These are phyloP conservation scores for Stenogyne calaminthoides DNA, from an alignment of 305 asterid genomes.

Conservation along the genomic window DNA sequence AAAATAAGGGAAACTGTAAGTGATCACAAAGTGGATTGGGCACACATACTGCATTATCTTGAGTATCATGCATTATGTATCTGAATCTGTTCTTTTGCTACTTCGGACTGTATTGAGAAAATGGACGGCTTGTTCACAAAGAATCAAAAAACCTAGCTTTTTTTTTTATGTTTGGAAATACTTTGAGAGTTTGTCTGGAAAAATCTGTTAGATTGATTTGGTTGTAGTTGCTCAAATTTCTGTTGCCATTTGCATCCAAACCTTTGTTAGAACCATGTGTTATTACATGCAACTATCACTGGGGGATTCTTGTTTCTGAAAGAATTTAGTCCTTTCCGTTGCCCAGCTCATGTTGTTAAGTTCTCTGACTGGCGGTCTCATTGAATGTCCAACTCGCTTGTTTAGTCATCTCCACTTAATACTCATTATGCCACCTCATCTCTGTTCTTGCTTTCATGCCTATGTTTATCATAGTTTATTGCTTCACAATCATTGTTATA, in stretches of 20 bases:
- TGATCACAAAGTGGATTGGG: slow-evolving; percentile 20
- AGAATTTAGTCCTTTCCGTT: slow-evolving; percentile 8
- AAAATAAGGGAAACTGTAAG: not conserved
- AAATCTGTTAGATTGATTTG: not conserved
- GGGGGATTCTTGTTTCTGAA: slow-evolving; percentile 11
- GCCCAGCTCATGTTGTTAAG: not conserved
- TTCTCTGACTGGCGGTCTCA: slow-evolving; percentile 3
- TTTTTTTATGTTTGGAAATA: not conserved
- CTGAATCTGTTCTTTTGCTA: slow-evolving; percentile 8
- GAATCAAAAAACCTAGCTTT: not conserved
- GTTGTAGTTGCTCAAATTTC: slow-evolving; percentile 18
- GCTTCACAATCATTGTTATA: slow-evolving; percentile 28
- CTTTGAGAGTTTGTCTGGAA: not conserved
- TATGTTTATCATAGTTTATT: slow-evolving; percentile 18
- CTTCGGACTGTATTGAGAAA: not conserved
- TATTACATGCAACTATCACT: not conserved
- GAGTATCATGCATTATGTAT: slow-evolving; percentile 5
- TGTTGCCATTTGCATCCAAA: slow-evolving; percentile 4
- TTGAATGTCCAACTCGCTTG: slow-evolving; percentile 10
- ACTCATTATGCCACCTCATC: slow-evolving; percentile 8
- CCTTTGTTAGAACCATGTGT: slow-evolving; percentile 11
- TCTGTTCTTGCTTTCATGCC: slow-evolving; percentile 10
- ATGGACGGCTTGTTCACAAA: not conserved
- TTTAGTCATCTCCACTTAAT: slow-evolving; percentile 12
- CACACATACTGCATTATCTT: slow-evolving; percentile 11